A percentile compares a stretch with the other conserved stretches of the same genome.
Conservation (phyloP, 257 asterid species). For the Penstemon newberryi region DNA sequence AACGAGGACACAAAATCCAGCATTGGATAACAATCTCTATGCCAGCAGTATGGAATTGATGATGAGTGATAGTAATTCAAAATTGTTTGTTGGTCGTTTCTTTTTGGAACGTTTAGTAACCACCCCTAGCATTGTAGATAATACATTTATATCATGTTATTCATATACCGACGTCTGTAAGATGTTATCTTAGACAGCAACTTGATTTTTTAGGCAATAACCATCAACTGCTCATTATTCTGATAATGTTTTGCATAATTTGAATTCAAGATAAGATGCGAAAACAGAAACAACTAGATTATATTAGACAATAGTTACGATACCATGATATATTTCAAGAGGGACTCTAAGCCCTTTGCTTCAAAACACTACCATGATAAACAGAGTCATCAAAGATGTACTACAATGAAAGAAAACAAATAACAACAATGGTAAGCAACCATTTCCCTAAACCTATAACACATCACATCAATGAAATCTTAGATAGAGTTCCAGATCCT, state of each 20-base stretch:
- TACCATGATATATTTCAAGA: not conserved
- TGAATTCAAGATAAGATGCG: not conserved
- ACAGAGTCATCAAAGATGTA: not conserved
- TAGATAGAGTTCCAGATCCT: constrained; percentile 10
- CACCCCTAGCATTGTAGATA: too few species aligned
- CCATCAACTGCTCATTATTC: too few species aligned
- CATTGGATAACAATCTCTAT: constrained; percentile 48
- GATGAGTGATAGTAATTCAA: constrained; percentile 34
- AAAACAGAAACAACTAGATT: not conserved
- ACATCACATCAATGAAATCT: not conserved
- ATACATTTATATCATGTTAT: too few species aligned
- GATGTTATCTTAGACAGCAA: too few species aligned
- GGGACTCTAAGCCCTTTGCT: not conserved
- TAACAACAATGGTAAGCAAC: constrained; percentile 42
- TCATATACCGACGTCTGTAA: too few species aligned
- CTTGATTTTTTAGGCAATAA: too few species aligned
- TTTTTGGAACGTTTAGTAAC: too few species aligned
- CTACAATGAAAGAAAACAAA: constrained; percentile 23
- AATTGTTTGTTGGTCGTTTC: not conserved
- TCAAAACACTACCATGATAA: constrained; percentile 1
- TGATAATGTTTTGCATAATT: too few species aligned
- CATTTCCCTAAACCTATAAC: constrained; percentile 30
- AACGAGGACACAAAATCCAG: constrained; percentile 20
- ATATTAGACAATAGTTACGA: not conserved
- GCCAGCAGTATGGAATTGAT: constrained; percentile 60